Percentiles rank a stretch among this genome's conserved stretches.
Conservation (phyloP, 495 filamentous ascomycete species). For the Copromyces sp. region DNA sequence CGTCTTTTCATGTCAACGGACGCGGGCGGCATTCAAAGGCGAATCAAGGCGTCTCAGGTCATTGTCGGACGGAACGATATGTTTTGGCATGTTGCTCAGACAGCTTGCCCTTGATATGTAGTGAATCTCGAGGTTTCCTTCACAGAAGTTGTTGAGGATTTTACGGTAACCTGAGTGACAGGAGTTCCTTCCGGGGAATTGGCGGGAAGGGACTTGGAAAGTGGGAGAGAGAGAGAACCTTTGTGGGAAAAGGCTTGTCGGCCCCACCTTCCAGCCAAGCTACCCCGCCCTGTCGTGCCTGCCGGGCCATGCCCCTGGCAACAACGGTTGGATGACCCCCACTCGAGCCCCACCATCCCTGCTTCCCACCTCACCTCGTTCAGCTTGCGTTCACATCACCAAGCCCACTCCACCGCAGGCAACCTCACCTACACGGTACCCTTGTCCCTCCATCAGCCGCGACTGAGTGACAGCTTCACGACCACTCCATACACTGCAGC, state of each 20-base stretch:
- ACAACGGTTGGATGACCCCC: neutral
- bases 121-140: neutral
- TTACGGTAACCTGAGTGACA: neutral
- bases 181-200: neutral
- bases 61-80: neutral
- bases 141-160: neutral
- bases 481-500: neutral
- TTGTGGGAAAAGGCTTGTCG: neutral
- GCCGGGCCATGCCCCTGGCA: neutral
- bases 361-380: neutral
- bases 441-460: neutral
- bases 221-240: neutral
- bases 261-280: neutral
- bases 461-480: neutral
- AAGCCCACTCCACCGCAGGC: neutral
- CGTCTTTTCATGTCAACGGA: no score
- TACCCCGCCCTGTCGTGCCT: neutral
- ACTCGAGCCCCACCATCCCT: neutral
- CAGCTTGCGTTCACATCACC: neutral
- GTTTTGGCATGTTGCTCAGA: neutral
- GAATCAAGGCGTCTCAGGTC: neutral
- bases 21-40: neutral
- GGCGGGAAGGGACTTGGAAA: no score
- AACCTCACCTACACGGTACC: neutral
- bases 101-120: neutral